Evolutionary conservation across 305 asterid genomes (phyloP), one percentile per base, ranked within the genome.

Genomic region (Fraxinus platypoda): DNA sequence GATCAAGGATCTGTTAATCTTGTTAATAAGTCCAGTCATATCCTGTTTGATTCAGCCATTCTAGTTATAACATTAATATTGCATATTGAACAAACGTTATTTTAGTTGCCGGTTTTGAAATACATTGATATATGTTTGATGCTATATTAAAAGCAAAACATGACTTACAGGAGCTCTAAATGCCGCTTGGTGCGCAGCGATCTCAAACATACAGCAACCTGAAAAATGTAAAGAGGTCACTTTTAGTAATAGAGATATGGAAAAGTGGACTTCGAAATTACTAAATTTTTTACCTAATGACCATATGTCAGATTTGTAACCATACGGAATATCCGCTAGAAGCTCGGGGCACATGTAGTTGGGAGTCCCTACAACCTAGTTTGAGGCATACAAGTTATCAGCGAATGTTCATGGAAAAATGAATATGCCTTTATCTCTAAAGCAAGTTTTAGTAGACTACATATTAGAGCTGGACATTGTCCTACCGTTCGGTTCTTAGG

Each of bases 191-290:
- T 91, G 98, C n/a, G 97, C 98, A 81, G 98, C 94, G 80, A 96
- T 93, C 92, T 96, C 99, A 81, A 96, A 96, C 93, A 96, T 90
- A 83, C 97, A 94, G 85, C 98, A 96, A 57, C 97, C 99, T 93
- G 80, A 31, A 80, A 79, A 70, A 76, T 34, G 52, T 23, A 75
- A 54, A 54, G 74, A 49, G 8, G 54, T 75, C 28, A 66, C 73
- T 23, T 49, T 77, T 46, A 71, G 46, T 25, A 62, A 78, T 19
- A 68, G 66, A 17, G 21, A 82, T 25, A 59, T 17, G 9, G 59
- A 35, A 26, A 70, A 35, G 46, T n/a, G 30, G 21, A 78, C 68
- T 31, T 31, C 28, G 4, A 33, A 13, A 41, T 74, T 37, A n/a
- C 66, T 52, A 15, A n/a, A 0, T n/a, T 83, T 13, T 30, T 64